Conservation (phyloP, 2,329 filamentous ascomycete genomes). For the Taxawa tesnikishii region DNA sequence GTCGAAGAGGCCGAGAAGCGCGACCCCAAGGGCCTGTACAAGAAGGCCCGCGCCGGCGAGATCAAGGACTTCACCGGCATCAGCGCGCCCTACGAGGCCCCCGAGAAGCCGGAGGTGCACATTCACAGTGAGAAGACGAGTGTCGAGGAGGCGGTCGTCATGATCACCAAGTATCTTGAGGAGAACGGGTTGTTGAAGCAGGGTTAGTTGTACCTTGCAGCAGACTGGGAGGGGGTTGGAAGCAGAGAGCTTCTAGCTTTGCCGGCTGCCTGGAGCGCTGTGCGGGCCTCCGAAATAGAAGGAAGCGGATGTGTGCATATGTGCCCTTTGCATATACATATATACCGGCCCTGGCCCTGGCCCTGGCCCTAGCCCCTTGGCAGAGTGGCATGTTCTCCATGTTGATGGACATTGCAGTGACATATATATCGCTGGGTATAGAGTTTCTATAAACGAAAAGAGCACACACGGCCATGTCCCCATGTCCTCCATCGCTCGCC, state of each 20-base stretch:
- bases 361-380: no score
- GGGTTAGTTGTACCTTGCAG: no score
- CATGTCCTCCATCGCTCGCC: background rate
- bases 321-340: no score
- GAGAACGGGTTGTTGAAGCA: slow-evolving; percentile 49
- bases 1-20: slow-evolving; percentile 87
- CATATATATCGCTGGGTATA: slow-evolving; percentile 8
- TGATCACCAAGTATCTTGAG: slow-evolving; percentile 72
- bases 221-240: background rate
- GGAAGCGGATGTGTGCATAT: no score
- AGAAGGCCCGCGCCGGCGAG: slow-evolving; percentile 84
- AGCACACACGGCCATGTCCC: background rate
- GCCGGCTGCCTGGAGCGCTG: no score
- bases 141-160: slow-evolving; percentile 76
- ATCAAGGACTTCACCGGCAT: slow-evolving; percentile 98
- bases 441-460: slow-evolving; percentile 7
- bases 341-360: no score
- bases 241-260: background rate
- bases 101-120: slow-evolving; percentile 72
- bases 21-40: slow-evolving; percentile 95
- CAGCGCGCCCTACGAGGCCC: slow-evolving; percentile 87
- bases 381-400: no score
- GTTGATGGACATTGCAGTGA: no score
- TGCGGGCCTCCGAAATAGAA: no score
- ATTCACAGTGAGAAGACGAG: slow-evolving; percentile 71